These are phyloP conservation scores for Claviceps pusilla DNA, from an alignment of 2,329 filamentous ascomycete species.

Conservation along the genomic window DNA sequence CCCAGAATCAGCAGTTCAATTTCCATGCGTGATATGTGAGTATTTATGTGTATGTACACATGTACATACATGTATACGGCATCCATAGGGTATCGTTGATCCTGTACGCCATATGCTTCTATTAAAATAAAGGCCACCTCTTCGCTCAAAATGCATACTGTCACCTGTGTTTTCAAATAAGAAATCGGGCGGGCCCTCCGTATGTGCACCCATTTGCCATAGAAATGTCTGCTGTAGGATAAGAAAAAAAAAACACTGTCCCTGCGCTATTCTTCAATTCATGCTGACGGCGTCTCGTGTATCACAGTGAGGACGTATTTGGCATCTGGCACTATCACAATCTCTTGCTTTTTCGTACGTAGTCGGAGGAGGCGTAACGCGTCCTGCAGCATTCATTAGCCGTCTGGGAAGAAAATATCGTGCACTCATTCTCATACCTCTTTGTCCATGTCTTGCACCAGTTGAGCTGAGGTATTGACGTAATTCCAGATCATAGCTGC, in stretches of 20 bases:
- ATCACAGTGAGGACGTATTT: constrained; percentile 69
- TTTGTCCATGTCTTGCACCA: constrained; percentile 59
- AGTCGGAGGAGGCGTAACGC: constrained; percentile 62
- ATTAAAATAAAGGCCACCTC: not conserved
- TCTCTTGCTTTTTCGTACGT: constrained; percentile 71
- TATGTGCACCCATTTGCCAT: not conserved
- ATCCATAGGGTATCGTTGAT: constrained; percentile 4
- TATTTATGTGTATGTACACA: not conserved
- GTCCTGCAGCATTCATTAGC: constrained; percentile 35
- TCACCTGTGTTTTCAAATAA: not conserved
- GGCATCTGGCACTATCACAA: constrained; percentile 67
- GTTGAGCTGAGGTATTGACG: constrained; percentile 49
- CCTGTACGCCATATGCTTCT: constrained; percentile 3
- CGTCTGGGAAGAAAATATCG: not conserved
- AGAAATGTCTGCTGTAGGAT: not conserved
- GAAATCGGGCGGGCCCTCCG: not conserved
- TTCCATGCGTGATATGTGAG: not conserved
- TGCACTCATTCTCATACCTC: constrained; percentile 33
- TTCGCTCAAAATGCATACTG: not conserved
- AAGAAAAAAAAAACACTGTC: not conserved
- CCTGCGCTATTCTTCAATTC: constrained; percentile 8
- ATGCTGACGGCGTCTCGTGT: constrained; percentile 64
- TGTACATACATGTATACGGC: not conserved
- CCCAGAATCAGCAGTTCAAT: not conserved
- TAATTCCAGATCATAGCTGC: constrained; percentile 65